phyloP scores from a whole-genome alignment of 148 eudicot species.

The Nepenthes mirabilis region DNA sequence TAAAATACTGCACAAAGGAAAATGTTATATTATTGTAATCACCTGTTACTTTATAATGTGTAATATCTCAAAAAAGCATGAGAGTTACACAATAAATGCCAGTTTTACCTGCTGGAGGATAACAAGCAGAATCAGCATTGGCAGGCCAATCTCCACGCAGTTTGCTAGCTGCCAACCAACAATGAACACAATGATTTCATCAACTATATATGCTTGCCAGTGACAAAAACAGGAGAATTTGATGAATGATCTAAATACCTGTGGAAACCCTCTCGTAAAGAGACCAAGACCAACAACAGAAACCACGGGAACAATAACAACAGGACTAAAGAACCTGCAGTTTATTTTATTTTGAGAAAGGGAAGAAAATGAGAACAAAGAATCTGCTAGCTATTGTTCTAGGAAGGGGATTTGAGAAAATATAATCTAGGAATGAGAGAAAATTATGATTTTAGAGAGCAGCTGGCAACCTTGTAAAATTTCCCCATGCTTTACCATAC shows the following conservation, averaged over 20 bases:
- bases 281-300: slow-evolving; percentile 80
- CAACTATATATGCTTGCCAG: neutral
- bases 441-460: neutral
- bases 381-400: neutral
- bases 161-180: slow-evolving; percentile 44
- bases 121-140: slow-evolving; percentile 64
- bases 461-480: slow-evolving; percentile 44
- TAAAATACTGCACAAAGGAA: slow-evolving; percentile 41
- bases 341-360: neutral
- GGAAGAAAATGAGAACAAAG: neutral
- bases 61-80: neutral
- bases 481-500: slow-evolving; percentile 64
- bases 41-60: neutral
- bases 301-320: slow-evolving; percentile 66
- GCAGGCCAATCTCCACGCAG: slow-evolving; percentile 86
- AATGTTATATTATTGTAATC: slow-evolving; percentile 1
- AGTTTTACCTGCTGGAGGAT: slow-evolving; percentile 55
- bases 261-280: slow-evolving; percentile 74
- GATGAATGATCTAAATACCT: slow-evolving; percentile 27
- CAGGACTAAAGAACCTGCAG: slow-evolving; percentile 65
- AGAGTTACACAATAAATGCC: slow-evolving; percentile 1
- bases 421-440: neutral
- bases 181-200: neutral
- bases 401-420: neutral
- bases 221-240: neutral